Evolutionary conservation across 805 yeast species (phyloP).

Genomic region (Lachancea lanzarotensis): DNA sequence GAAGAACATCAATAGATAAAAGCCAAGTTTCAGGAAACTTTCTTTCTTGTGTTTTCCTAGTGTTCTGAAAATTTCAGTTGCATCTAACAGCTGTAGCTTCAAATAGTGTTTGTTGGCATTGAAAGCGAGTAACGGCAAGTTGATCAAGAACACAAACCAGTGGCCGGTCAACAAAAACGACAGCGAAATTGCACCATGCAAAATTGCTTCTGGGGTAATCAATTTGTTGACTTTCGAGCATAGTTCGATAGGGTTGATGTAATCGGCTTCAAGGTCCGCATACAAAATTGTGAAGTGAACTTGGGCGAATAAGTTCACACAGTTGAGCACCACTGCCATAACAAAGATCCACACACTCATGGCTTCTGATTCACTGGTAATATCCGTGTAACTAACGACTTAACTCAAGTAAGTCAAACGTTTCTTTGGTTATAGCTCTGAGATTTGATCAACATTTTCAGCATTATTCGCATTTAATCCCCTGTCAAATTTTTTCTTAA

Average conservation of each 20-base stretch:
- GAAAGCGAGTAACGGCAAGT: conserved; percentile 77
- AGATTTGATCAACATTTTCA: not conserved
- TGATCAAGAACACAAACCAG: conserved; percentile 83
- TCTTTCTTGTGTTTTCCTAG: conserved; percentile 89
- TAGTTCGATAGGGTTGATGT: conserved; percentile 93
- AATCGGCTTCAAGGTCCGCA: conserved; percentile 92
- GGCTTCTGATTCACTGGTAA: no score
- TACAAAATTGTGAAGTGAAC: conserved; percentile 94
- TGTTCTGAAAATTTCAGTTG: conserved; percentile 95
- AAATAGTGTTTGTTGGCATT: conserved; percentile 73
- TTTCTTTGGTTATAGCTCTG: not conserved
- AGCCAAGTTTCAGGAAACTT: conserved; percentile 82
- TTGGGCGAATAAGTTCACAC: conserved; percentile 81
- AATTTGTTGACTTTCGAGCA: conserved; percentile 88
- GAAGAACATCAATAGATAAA: conserved; percentile 88
- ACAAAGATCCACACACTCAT: conserved; percentile 19
- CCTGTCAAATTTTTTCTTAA: not conserved
- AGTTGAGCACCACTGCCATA: conserved; percentile 66
- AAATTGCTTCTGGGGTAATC: conserved; percentile 82
- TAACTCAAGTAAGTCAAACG: no score
- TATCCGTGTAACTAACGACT: no score
- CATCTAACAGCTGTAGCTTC: conserved; percentile 84
- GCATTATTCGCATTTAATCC: not conserved
- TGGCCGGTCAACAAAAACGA: conserved; percentile 80
- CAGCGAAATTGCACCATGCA: conserved; percentile 65